Evolutionary conservation across 495 filamentous ascomycete species (phyloP), one percentile per base, ranked within the genome.

Genomic region (Penicillium soppii): DNA sequence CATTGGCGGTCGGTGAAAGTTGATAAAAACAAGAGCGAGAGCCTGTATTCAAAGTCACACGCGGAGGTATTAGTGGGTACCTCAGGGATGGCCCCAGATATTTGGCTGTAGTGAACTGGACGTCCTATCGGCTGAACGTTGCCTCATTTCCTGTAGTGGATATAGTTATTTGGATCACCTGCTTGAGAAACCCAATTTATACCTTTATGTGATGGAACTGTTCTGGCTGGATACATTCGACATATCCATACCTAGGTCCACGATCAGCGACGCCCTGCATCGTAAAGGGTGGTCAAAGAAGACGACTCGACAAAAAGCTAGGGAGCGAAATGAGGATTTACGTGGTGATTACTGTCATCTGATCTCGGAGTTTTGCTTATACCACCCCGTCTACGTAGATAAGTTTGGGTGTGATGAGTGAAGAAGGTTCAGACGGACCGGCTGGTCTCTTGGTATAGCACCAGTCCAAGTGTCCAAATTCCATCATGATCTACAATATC

Each of bases 311-410:
- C 20, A 46, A 30, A 52, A 40, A 32, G 54, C 48, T 0, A 48
- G 64, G 40, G 61, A 56, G 44, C 52, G 58, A 27, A 69, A 70
- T 47, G 39, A 56, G 12, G 66, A 72, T 52, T 25, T 74, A 17
- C 65, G 61, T 38, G 62, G 70, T 36, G 52, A 59, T 3, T 71
- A 74, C 37, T 26, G 63, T n/a, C 40, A 70, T 52, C 58, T 55
- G 6, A 22, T 70, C 13, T 70, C n/a, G n/a, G n/a, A n/a, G n/a
- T n/a, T n/a, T n/a, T n/a, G n/a, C n/a, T n/a, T n/a, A n/a, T n/a
- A n/a, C n/a, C n/a, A n/a, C n/a, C n/a, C n/a, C n/a, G n/a, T n/a
- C n/a, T n/a, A n/a, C n/a, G n/a, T n/a, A n/a, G n/a, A n/a, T n/a
- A n/a, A n/a, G n/a, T n/a, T n/a, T n/a, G n/a, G n/a, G n/a, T n/a